A percentile compares a stretch with the other conserved stretches of the same genome.
phyloP scores from a whole-genome alignment of 768 basidiomycete genomes.

The Boletus rex-veris region DNA sequence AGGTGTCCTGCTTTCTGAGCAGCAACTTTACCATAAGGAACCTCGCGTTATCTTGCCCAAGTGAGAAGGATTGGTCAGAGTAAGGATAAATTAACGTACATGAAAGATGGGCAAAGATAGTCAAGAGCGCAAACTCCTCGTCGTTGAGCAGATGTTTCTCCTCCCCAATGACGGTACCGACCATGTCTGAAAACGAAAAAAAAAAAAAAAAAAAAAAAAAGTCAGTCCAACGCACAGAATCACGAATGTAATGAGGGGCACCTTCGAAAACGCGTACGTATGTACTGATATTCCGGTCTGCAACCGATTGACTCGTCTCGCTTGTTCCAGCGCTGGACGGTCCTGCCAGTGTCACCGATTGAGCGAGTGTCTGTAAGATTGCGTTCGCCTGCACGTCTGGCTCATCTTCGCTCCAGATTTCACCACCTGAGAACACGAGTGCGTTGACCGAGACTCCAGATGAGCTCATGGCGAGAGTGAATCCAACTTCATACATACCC shows the following conservation, averaged over 20 bases:
- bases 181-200: constrained; percentile 43
- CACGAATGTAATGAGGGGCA: not conserved
- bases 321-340: constrained; percentile 9
- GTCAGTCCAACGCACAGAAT: not conserved
- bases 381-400: constrained; percentile 3
- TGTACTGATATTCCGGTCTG: constrained; percentile 16
- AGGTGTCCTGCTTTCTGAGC: constrained; percentile 55
- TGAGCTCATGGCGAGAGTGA: constrained; percentile 3
- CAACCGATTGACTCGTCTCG: not conserved
- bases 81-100: constrained; percentile 39
- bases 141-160: constrained; percentile 52
- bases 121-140: constrained; percentile 45
- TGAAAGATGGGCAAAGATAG: constrained; percentile 40
- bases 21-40: constrained; percentile 63
- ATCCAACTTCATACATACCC: too few relatives aligned
- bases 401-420: constrained; percentile 17
- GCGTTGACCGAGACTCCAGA: constrained; percentile 15
- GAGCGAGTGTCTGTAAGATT: constrained; percentile 6
- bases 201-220: not conserved
- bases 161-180: constrained; percentile 45
- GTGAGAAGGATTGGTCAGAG: constrained; percentile 6
- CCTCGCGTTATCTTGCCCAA: constrained; percentile 45
- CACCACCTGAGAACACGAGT: constrained; percentile 32
- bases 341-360: constrained; percentile 1
- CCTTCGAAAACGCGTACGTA: constrained; percentile 33